These are phyloP conservation scores for Pythium brachiatum DNA, from an alignment of 352 stramenopile genomes.

Conservation along the genomic window DNA sequence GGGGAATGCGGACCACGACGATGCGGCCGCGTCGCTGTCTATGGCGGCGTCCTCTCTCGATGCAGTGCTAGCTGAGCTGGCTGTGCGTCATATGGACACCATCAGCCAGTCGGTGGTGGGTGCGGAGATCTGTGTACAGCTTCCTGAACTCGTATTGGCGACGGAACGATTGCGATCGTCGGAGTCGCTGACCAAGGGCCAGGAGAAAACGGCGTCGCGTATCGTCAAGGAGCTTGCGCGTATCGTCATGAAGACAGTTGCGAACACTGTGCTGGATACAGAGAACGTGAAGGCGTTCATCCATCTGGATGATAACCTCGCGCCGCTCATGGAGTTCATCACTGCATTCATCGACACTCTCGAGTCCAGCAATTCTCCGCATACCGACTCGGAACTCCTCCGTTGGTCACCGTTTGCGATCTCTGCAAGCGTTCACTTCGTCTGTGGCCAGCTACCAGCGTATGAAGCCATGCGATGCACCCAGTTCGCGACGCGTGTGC, in stretches of 20 bases:
- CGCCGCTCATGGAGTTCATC: conserved; percentile 24
- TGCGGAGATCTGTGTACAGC: background rate
- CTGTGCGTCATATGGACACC: conserved; percentile 9
- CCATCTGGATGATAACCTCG: conserved; percentile 27
- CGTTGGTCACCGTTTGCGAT: conserved; percentile 28
- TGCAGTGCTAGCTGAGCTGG: conserved; percentile 6
- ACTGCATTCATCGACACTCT: conserved; percentile 4
- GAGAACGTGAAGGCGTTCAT: conserved; percentile 23
- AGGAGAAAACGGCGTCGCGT: conserved; percentile 16
- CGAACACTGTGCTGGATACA: background rate
- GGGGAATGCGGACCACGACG: conserved; percentile 1
- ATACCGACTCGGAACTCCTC: conserved; percentile 9
- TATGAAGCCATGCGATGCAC: conserved; percentile 25
- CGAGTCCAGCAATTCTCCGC: background rate
- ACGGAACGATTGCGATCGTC: background rate
- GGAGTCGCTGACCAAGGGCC: conserved; percentile 7
- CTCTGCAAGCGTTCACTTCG: conserved; percentile 18
- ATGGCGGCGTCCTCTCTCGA: background rate
- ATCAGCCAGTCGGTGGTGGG: conserved; percentile 11
- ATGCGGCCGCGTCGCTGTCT: background rate
- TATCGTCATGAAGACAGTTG: conserved; percentile 14
- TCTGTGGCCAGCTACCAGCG: conserved; percentile 23
- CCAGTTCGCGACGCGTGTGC: background rate
- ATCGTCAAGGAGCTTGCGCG: conserved; percentile 26
- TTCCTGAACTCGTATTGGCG: conserved; percentile 1